Evolutionary conservation across 768 basidiomycete species (phyloP), one percentile per base, ranked within the genome.

Genomic region (Kwoniella mangroviensis): DNA sequence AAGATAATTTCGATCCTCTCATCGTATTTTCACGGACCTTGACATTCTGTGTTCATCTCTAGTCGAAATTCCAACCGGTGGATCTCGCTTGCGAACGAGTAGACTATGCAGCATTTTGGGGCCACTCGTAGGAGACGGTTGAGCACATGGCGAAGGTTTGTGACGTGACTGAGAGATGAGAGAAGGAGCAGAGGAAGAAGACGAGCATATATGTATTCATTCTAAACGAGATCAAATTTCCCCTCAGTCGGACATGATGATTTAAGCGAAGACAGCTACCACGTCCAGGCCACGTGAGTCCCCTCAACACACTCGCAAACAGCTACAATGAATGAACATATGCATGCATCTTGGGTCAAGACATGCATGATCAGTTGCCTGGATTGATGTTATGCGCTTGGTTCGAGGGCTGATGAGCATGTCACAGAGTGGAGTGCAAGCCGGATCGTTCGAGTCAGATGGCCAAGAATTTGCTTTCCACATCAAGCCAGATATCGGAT

Each of bases 1-100:
- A 66, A 67, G 26, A 71, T 67, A 68, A 53, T 72, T 26, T 55
- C 74, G 52, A 57, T 57, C 22, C 53, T 64, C 34, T 62, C 70
- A 70, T 4, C 64, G 67, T 0, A 69, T 72, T 4, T 77, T 76
- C 62, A 65, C 74, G 13, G 69, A 71, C 19, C 58, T 43, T 60
- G 41, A 43, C 58, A n/a, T 60, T 43, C 21, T 55, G 21, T 55
- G n/a, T 43, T 21, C 58, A 45, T 58, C 40, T 58, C 15, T 12
- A 42, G 19, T 60, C 58, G 42, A 42, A 41, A 41, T 17, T 60
- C 12, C 41, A 26, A 17, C 40, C 41, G 34, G 41, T 41, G 21
- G 9, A 17, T 42, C 41, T 60, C 58, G 58, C 58, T 60, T 42
- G 40, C 2, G 42, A n/a, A 26, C 15, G 49, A 21, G 49, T 51